Evolutionary conservation across 768 basidiomycete species (phyloP).

Genomic region (Kwoniella mangroviensis): DNA sequence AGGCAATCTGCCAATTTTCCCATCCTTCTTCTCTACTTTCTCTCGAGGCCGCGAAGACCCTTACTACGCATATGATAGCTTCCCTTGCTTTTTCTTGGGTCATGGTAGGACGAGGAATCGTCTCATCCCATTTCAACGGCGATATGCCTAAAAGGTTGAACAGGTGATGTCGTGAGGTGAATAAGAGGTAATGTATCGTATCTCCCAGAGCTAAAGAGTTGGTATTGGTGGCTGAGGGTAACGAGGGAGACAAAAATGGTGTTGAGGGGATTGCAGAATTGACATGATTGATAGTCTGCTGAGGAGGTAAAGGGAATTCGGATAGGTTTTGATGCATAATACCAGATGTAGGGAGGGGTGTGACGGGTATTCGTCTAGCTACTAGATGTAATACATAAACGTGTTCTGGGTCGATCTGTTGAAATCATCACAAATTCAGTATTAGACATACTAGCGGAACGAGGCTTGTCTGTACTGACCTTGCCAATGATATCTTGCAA

Average conservation of each 20-base stretch:
- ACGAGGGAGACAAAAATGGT: neutral
- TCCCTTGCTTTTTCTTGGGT: slow-evolving; percentile 27
- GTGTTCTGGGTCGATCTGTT: slow-evolving; percentile 27
- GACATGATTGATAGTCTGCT: slow-evolving; percentile 2
- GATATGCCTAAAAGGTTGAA: slow-evolving; percentile 26
- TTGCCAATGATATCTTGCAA: slow-evolving; percentile 43
- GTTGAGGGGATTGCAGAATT: neutral
- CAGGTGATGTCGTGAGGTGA: slow-evolving; percentile 47
- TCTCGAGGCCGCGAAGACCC: slow-evolving; percentile 19
- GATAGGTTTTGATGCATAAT: slow-evolving; percentile 4
- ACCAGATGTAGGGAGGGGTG: slow-evolving; percentile 14
- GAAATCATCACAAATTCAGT: neutral
- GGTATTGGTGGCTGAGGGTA: slow-evolving; percentile 4
- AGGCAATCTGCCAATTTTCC: slow-evolving; percentile 29
- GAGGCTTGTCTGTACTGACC: slow-evolving; percentile 22
- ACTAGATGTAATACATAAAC: slow-evolving; percentile 46
- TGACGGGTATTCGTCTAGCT: slow-evolving; percentile 30
- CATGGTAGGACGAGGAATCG: slow-evolving; percentile 34
- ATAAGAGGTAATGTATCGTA: slow-evolving; percentile 47
- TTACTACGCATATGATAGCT: slow-evolving; percentile 46
- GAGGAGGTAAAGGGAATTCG: slow-evolving; percentile 2
- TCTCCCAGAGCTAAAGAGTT: slow-evolving; percentile 35
- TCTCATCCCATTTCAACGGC: slow-evolving; percentile 42
- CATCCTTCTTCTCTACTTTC: slow-evolving; percentile 24
- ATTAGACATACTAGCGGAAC: too few species aligned